Conservation (phyloP, 768 basidiomycete genomes). For the Nevesoporus exiguus region DNA sequence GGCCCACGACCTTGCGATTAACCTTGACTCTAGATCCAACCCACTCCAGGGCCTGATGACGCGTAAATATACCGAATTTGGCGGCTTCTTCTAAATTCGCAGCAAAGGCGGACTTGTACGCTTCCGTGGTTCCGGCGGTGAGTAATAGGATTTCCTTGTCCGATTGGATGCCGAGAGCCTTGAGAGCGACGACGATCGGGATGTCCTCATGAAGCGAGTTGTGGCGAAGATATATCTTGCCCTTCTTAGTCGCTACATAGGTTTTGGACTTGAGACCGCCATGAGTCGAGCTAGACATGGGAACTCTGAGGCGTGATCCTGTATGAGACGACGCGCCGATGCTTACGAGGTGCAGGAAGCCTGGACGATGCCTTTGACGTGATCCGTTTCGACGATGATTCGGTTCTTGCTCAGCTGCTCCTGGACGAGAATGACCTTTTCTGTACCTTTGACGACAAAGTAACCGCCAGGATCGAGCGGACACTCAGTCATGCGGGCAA, state of each 20-base stretch:
- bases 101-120: slow-evolving; percentile 82
- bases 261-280: slow-evolving; percentile 94
- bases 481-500: slow-evolving; percentile 96
- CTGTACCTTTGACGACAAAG: slow-evolving; percentile 98
- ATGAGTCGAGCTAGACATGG: slow-evolving; percentile 60
- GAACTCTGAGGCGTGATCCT: slow-evolving; percentile 8
- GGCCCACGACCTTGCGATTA: slow-evolving; percentile 76
- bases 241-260: slow-evolving; percentile 93
- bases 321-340: neutral
- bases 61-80: slow-evolving; percentile 85
- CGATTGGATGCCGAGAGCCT: slow-evolving; percentile 93
- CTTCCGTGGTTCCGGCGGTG: slow-evolving; percentile 88
- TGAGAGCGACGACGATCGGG: slow-evolving; percentile 92
- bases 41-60: slow-evolving; percentile 92
- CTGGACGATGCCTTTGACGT: slow-evolving; percentile 84
- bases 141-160: slow-evolving; percentile 97
- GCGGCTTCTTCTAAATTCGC: slow-evolving; percentile 93
- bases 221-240: slow-evolving; percentile 93
- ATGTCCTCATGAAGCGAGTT: slow-evolving; percentile 98
- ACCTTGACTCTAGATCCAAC: slow-evolving; percentile 92
- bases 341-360: slow-evolving; percentile 95
- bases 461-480: slow-evolving; percentile 99
- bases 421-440: slow-evolving; percentile 98
- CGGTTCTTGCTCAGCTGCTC: slow-evolving; percentile 99
- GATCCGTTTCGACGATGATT: slow-evolving; percentile 96